Conservation (phyloP, 2,329 filamentous ascomycete genomes). For the Aaosphaeria pasadenensis region DNA sequence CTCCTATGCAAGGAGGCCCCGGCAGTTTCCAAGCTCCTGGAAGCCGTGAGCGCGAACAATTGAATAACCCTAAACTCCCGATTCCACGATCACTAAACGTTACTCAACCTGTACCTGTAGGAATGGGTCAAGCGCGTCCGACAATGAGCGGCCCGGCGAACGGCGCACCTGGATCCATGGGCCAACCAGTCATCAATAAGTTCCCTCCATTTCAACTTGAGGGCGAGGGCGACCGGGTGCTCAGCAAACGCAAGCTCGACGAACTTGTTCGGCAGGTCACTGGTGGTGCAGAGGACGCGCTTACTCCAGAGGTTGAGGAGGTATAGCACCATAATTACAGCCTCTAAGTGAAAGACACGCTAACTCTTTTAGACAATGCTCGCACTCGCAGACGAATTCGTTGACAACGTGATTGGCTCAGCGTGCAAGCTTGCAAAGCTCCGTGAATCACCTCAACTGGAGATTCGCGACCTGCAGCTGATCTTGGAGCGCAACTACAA, state of each 20-base stretch:
- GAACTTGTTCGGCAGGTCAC: conserved; percentile 93
- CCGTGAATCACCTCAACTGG: conserved; percentile 83
- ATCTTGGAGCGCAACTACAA: conserved; percentile 64
- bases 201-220: conserved; percentile 83
- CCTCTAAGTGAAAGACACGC: conserved; percentile 1
- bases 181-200: conserved; percentile 79
- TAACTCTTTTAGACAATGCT: conserved; percentile 67
- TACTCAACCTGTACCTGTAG: conserved; percentile 69
- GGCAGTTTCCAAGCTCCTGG: conserved; percentile 30
- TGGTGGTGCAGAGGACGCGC: conserved; percentile 72
- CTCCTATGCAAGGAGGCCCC: conserved; percentile 30
- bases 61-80: conserved; percentile 64
- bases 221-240: conserved; percentile 83
- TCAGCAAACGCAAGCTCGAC: conserved; percentile 98
- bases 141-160: conserved; percentile 77
- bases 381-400: conserved; percentile 87
- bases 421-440: conserved; percentile 93
- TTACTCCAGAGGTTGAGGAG: conserved; percentile 94
- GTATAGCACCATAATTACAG: conserved; percentile 48
- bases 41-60: conserved; percentile 36
- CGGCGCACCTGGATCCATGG: conserved; percentile 76
- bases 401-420: conserved; percentile 82
- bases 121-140: conserved; percentile 71
- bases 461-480: conserved; percentile 65
- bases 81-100: conserved; percentile 80